Conservation (phyloP, 129 eudicot genomes). For the Helichrysum umbraculigerum region DNA sequence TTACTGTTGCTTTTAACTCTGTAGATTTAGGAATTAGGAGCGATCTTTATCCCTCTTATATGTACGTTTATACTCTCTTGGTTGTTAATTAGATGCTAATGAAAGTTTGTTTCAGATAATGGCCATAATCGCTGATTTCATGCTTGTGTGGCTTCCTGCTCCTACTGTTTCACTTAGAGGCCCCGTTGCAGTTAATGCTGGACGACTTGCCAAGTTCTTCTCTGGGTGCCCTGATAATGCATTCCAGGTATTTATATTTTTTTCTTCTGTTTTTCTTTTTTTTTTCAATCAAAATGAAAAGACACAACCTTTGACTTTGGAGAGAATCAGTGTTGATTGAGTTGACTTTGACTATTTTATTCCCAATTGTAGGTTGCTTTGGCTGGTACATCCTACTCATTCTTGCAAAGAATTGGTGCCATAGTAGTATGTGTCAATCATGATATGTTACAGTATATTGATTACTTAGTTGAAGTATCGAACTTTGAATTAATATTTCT, state of each 20-base stretch:
- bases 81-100: conserved; percentile 7
- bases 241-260: conserved; percentile 54
- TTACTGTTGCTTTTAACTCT: neutral
- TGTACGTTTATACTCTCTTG: neutral
- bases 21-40: neutral
- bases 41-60: neutral
- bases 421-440: conserved; percentile 54
- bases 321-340: neutral
- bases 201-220: conserved; percentile 66
- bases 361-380: conserved; percentile 59
- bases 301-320: conserved; percentile 18
- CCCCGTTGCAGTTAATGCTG: conserved; percentile 63
- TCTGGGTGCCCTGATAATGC: conserved; percentile 90
- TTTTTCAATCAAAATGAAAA: neutral
- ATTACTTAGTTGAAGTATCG: conserved; percentile 4
- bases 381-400: conserved; percentile 76
- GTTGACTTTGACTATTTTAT: conserved; percentile 19
- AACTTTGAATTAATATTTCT: neutral
- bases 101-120: conserved; percentile 55
- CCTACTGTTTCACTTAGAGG: conserved; percentile 93
- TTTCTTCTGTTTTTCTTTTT: neutral
- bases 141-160: conserved; percentile 99
- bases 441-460: neutral
- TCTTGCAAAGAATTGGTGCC: conserved; percentile 84
- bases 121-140: conserved; percentile 96